phyloP scores from a whole-genome alignment of 306 rosid species.

The Cucurbita maxima region DNA sequence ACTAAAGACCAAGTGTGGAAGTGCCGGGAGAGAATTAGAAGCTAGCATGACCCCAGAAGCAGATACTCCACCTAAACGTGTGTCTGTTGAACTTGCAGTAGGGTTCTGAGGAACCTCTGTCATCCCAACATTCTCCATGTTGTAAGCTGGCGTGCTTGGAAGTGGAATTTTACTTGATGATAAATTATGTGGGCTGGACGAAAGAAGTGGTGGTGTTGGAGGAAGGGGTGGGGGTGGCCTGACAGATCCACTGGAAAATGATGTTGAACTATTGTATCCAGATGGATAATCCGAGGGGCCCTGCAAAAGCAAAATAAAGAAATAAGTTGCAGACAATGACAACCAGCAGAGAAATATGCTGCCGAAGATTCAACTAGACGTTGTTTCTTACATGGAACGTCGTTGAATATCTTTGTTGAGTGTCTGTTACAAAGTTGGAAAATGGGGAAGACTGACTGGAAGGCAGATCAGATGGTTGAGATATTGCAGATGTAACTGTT shows the following conservation, averaged over 20 bases:
- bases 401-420: conserved; percentile 33
- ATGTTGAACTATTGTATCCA: conserved; percentile 33
- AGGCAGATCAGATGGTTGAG: conserved; percentile 46
- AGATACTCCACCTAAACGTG: conserved; percentile 19
- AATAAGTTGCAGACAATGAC: conserved; percentile 3
- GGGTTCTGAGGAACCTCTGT: conserved; percentile 44
- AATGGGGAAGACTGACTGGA: conserved; percentile 49
- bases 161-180: conserved; percentile 38
- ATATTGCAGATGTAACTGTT: conserved; percentile 39
- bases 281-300: conserved; percentile 58
- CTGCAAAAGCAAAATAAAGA: conserved; percentile 26
- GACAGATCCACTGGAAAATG: conserved; percentile 51
- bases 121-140: conserved; percentile 34
- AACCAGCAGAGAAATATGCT: conserved; percentile 8
- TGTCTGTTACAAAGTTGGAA: conserved; percentile 39
- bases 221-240: conserved; percentile 96
- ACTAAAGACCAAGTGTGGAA: conserved; percentile 34
- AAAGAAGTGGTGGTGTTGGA: conserved; percentile 84
- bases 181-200: conserved; percentile 53
- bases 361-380: conserved; percentile 2
- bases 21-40: conserved; percentile 37
- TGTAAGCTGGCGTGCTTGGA: conserved; percentile 44
- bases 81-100: conserved; percentile 16
- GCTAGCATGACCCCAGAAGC: conserved; percentile 44
- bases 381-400: conserved; percentile 40